These are phyloP conservation scores for Trebouxia sp. DNA, from an alignment of 139 green algal genomes.

Conservation along the genomic window DNA sequence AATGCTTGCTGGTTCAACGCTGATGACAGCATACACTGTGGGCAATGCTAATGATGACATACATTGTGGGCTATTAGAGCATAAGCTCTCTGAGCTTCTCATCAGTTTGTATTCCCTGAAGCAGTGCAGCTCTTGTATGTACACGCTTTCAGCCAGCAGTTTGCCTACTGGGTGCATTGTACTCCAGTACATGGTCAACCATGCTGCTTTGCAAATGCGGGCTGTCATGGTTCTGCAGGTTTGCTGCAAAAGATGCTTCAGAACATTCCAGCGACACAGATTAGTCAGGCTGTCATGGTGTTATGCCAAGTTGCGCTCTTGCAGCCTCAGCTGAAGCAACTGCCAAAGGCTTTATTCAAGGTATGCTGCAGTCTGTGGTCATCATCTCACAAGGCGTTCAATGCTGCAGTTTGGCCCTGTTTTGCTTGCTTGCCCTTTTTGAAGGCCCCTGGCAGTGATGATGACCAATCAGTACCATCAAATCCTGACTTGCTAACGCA, in stretches of 20 bases:
- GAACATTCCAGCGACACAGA: slow-evolving; percentile 13
- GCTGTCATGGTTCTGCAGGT: too few species aligned
- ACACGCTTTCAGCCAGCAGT: too few species aligned
- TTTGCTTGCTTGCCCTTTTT: not conserved
- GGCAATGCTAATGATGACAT: slow-evolving; percentile 37
- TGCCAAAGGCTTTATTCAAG: slow-evolving; percentile 58
- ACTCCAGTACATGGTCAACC: too few species aligned
- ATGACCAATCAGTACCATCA: slow-evolving; percentile 31
- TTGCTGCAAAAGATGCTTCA: slow-evolving; percentile 50
- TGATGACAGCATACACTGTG: slow-evolving; percentile 26
- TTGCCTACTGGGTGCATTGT: too few species aligned
- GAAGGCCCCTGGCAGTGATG: not conserved
- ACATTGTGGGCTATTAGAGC: slow-evolving; percentile 2
- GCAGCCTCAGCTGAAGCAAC: slow-evolving; percentile 54
- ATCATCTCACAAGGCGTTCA: too few species aligned
- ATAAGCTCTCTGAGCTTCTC: slow-evolving; percentile 24
- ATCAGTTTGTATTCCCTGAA: slow-evolving; percentile 90
- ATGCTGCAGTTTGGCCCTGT: not conserved
- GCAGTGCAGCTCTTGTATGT: slow-evolving; percentile 22
- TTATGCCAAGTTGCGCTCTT: slow-evolving; percentile 61
- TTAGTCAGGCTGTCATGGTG: slow-evolving; percentile 52
- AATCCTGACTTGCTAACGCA: slow-evolving; percentile 28
- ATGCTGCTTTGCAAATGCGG: too few species aligned
- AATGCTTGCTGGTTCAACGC: too few species aligned
- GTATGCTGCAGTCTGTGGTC: too few species aligned